Evolutionary conservation across 768 basidiomycete species (phyloP).

Genomic region (Mycena epipterygia): DNA sequence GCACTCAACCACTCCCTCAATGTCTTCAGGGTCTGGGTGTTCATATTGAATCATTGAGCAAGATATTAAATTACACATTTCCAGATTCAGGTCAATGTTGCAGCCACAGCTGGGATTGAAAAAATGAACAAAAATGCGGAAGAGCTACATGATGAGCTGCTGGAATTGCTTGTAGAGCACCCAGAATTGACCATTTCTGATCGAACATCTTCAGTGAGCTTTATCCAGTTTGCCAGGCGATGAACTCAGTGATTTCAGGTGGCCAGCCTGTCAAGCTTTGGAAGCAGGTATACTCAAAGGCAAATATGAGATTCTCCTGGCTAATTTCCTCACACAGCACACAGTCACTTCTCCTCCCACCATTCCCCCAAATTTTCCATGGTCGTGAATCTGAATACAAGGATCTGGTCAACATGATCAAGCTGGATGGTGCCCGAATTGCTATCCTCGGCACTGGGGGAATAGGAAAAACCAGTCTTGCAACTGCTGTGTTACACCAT

Average conservation of each 20-base stretch:
- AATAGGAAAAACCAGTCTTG: conserved; percentile 23
- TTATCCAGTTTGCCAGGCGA: not conserved
- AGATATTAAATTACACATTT: not conserved
- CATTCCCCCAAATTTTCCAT: not conserved
- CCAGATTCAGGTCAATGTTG: not conserved
- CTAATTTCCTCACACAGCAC: not conserved
- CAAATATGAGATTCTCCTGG: no score
- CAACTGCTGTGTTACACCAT: not conserved
- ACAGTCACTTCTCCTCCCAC: not conserved
- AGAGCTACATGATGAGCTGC: conserved; percentile 1
- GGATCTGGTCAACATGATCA: not conserved
- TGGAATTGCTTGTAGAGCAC: conserved; percentile 1
- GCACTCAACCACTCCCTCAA: not conserved
- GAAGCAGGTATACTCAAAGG: not conserved
- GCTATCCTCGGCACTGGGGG: conserved; percentile 19
- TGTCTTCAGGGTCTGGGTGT: not conserved
- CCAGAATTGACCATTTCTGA: conserved; percentile 13
- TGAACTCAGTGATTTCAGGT: not conserved
- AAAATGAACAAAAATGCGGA: not conserved
- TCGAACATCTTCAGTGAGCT: not conserved
- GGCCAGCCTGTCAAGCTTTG: not conserved
- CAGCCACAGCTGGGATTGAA: not conserved
- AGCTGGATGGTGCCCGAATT: not conserved
- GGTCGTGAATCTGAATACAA: not conserved
- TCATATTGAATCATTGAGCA: no score